A percentile compares a stretch with the other conserved stretches of the same genome.
Conservation (phyloP, 306 rosid genomes). For the Delonix regia region DNA sequence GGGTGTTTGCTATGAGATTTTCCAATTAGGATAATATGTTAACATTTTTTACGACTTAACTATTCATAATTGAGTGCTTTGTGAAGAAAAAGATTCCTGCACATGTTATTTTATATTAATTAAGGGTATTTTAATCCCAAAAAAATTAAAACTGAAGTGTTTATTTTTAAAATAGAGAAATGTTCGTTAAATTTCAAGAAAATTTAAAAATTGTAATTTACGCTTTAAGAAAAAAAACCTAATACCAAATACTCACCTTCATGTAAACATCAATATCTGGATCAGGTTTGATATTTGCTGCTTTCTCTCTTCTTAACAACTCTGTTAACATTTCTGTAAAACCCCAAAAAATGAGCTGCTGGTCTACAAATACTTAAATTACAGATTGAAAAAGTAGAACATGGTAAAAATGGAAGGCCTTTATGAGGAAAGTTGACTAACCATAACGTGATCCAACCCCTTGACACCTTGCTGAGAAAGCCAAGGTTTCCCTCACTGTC, state of each 20-base stretch:
- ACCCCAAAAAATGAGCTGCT: neutral
- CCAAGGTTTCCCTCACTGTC: conserved; percentile 93
- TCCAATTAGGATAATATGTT: too few relatives aligned
- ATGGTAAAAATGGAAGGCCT: neutral
- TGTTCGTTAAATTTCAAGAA: too few relatives aligned
- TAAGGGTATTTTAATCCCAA: too few relatives aligned
- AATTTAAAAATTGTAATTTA: too few relatives aligned
- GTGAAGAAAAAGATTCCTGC: too few relatives aligned
- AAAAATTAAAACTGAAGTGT: too few relatives aligned
- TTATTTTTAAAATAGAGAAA: too few relatives aligned
- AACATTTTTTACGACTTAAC: too few relatives aligned
- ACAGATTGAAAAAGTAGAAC: neutral
- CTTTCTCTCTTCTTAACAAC: conserved; percentile 78
- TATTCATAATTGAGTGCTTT: too few relatives aligned
- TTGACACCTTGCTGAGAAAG: conserved; percentile 79
- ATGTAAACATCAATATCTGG: conserved; percentile 85
- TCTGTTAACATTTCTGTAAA: conserved; percentile 62
- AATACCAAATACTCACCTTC: conserved; percentile 60
- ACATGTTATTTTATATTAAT: too few relatives aligned
- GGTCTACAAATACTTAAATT: neutral
- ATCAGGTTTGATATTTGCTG: conserved; percentile 76
- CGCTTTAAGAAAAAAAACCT: too few relatives aligned
- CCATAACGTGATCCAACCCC: conserved; percentile 86
- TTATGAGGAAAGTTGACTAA: conserved; percentile 21
- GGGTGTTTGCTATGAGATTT: too few relatives aligned